Evolutionary conservation across 306 rosid genomes (phyloP), one percentile per base, ranked within the genome.

Genomic region (Fragaria nilgerrensis): DNA sequence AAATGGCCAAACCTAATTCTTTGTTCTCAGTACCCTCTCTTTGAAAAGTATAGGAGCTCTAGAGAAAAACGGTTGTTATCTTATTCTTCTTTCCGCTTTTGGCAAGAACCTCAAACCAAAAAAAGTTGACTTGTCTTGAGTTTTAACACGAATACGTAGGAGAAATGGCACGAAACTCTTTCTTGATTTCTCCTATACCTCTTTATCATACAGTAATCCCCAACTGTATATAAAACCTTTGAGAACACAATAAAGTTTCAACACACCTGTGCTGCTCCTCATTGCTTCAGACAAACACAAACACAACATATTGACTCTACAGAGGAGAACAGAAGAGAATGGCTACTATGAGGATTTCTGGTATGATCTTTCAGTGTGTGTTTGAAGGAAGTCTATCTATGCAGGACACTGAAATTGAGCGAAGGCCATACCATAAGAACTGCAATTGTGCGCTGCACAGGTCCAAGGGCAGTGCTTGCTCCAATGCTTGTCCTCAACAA

Each of bases 381-480:
- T 87, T 81, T 80, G 86, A 88, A 82, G 94, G 88, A 84, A 82
- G 91, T 49, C 69, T 89, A 20, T 85, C 92, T 55, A 41, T 84
- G 80, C 75, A 75, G 37, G 95, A 89, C 70, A 86, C 22, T 17
- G 89, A 82, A 44, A 75, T 84, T 49, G 89, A 87, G 63, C 16
- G 95, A 32, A 88, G 97, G 76, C 98, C 98, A 17, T 91, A 89
- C 83, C 95, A 85, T 64, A 79, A 79, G 14, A 78, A 79, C 73
- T 85, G 88, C 52, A 32, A 75, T 6, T 85, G 88, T 14, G n/a
- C n/a, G n/a, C n/a, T n/a, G n/a, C 81, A 78, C 74, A 69, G 27
- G 14, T 39, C 68, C 9, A 73, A 73, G 17, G 68, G 53, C 0
- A 41, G 75, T 59, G 37, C 15, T n/a, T 20, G 7, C 29, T 62